Percentiles rank a stretch among this genome's conserved stretches.
Conservation (phyloP, 2,329 filamentous ascomycete species). For the Alternaria arborescens region DNA sequence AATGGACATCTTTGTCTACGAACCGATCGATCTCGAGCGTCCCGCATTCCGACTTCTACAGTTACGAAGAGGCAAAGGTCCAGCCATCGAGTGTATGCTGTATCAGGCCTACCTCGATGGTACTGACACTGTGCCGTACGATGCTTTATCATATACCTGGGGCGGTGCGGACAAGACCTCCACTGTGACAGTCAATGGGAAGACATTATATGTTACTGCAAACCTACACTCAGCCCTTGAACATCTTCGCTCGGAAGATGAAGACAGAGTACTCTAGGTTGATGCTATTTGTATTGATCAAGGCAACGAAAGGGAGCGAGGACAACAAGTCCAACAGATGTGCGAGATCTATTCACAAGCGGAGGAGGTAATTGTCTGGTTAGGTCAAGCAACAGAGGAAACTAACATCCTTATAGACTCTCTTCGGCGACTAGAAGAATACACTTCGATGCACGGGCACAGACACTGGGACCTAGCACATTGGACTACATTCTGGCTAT, state of each 20-base stretch:
- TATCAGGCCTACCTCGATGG: too few species aligned
- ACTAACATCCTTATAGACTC: neutral
- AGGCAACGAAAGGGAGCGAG: slow-evolving; percentile 28
- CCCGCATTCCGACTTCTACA: neutral
- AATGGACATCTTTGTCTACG: neutral
- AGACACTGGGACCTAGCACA: neutral
- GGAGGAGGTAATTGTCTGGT: slow-evolving; percentile 37
- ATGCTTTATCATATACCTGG: slow-evolving; percentile 1
- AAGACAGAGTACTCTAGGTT: slow-evolving; percentile 3
- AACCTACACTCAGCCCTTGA: neutral
- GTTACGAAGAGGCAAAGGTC: neutral
- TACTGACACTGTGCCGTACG: too few species aligned
- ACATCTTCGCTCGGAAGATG: neutral
- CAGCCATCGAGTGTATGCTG: slow-evolving; percentile 20
- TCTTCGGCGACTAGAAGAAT: neutral
- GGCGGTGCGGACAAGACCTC: neutral
- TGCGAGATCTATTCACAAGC: slow-evolving; percentile 34
- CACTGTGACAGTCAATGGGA: neutral
- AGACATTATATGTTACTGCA: neutral
- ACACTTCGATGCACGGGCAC: neutral
- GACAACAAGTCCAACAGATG: slow-evolving; percentile 42
- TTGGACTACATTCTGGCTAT: neutral
- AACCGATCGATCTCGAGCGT: neutral
- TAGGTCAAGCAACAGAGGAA: slow-evolving; percentile 27
- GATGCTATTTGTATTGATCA: too few species aligned